These are phyloP conservation scores for Ambrosia artemisiifolia DNA, from an alignment of 129 eudicot genomes.

Conservation along the genomic window DNA sequence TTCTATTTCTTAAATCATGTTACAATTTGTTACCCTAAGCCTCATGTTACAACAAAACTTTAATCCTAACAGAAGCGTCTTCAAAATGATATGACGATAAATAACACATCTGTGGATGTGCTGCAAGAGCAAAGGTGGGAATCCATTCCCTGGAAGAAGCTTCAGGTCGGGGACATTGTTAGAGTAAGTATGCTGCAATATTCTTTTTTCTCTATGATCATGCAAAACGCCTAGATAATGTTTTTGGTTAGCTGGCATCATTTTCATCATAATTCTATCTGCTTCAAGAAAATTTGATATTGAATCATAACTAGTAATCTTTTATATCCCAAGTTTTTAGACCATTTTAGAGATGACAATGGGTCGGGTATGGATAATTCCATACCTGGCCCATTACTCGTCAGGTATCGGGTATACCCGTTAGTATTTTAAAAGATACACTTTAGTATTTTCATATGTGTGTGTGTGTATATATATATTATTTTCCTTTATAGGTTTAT, in stretches of 20 bases:
- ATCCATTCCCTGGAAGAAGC: slow-evolving; percentile 76
- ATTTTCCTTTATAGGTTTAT: no score
- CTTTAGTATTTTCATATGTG: no score
- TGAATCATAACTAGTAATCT: background rate
- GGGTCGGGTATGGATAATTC: no score
- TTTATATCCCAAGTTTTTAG: background rate
- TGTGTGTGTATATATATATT: no score
- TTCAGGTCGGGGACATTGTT: slow-evolving; percentile 91
- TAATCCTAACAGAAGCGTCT: slow-evolving; percentile 73
- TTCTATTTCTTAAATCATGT: background rate
- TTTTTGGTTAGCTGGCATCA: slow-evolving; percentile 1
- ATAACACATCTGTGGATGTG: slow-evolving; percentile 67
- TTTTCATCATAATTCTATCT: background rate
- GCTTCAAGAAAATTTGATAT: background rate
- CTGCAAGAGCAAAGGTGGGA: slow-evolving; percentile 81
- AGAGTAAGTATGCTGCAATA: slow-evolving; percentile 48
- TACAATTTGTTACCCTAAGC: background rate
- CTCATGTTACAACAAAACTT: background rate
- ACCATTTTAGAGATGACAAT: background rate
- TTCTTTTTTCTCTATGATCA: slow-evolving; percentile 3
- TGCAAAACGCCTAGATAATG: background rate
- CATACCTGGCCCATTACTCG: no score
- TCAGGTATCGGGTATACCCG: no score
- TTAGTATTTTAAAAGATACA: no score
- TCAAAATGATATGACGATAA: slow-evolving; percentile 86